Conservation (phyloP, 2,329 filamentous ascomycete species). For the Calonectria ilicicola region DNA sequence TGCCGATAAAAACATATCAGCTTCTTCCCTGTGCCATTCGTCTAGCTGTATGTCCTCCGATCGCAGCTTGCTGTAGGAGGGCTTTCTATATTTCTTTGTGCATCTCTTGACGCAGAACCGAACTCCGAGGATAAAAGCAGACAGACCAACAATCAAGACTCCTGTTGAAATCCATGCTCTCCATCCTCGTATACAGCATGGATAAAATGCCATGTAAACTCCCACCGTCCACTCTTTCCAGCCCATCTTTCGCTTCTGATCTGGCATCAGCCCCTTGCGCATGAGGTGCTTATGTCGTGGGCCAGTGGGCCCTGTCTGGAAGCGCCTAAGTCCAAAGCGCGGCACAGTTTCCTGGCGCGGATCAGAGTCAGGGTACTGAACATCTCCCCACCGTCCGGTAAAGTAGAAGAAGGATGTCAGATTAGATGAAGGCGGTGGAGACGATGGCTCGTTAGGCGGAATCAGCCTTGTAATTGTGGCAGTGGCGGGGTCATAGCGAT, state of each 20-base stretch:
- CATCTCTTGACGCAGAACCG: slow-evolving; percentile 19
- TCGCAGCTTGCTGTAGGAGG: slow-evolving; percentile 35
- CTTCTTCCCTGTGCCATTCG: slow-evolving; percentile 51
- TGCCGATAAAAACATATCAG: slow-evolving; percentile 29
- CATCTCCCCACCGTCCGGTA: slow-evolving; percentile 49
- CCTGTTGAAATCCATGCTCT: slow-evolving; percentile 44
- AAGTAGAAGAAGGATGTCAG: slow-evolving; percentile 51
- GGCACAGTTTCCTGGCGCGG: slow-evolving; percentile 47
- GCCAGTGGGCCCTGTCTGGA: slow-evolving; percentile 47
- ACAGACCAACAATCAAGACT: slow-evolving; percentile 25
- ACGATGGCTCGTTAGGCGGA: slow-evolving; percentile 22
- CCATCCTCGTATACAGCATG: slow-evolving; percentile 50
- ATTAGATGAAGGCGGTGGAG: slow-evolving; percentile 33
- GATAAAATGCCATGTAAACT: slow-evolving; percentile 46
- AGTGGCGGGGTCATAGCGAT: slow-evolving; percentile 44
- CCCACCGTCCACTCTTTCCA: slow-evolving; percentile 46
- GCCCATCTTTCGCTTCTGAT: slow-evolving; percentile 31
- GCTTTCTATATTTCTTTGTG: slow-evolving; percentile 17
- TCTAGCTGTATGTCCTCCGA: slow-evolving; percentile 41
- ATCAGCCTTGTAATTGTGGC: slow-evolving; percentile 35
- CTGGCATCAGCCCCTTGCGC: slow-evolving; percentile 47
- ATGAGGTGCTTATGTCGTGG: slow-evolving; percentile 48
- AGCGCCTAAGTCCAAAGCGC: slow-evolving; percentile 48
- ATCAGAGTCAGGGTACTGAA: slow-evolving; percentile 44
- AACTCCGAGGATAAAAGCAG: slow-evolving; percentile 20